Base-by-base conservation (phyloP, 2,329 filamentous ascomycete species). In the Pseudopyricularia cyperi region DNA sequence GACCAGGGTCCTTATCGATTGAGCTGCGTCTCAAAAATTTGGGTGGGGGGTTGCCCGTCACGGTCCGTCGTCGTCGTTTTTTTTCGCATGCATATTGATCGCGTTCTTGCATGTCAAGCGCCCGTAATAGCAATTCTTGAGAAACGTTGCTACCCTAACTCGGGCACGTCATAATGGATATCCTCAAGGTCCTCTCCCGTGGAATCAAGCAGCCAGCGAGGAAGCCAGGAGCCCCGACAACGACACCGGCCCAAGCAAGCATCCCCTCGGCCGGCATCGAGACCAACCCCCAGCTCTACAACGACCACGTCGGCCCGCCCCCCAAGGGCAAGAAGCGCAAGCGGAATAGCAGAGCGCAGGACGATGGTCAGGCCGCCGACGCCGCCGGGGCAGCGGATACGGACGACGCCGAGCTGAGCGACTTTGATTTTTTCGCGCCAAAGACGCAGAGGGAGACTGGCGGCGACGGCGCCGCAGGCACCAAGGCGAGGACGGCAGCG, bases 111-210 rank as follows among this genome's bases (percentile, higher is more conserved):
- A 19, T n/a, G 22, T 42, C 17, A 22, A 42, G 37, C n/a, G 7
- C 14, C 37, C n/a, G 37, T 11, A 22, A 12, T 11, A 42, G n/a
- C n/a, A n/a, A n/a, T n/a, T n/a, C n/a, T n/a, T n/a, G 37, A 42
- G 22, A 42, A 42, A 22, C 5, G 8, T 42, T 42, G 37, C 37
- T 3, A n/a, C 17, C 22, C 7, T 6, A 5, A 42, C 37, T 42
- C 17, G 9, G 2, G 37, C 14, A 19, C 9, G n/a, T 22, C 7
- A 50, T 22, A 28, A 87, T 87, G 83, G 84, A 89, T 67, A 81
- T 88, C 52, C 72, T 88, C 61, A 87, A 82, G 61, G 70, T 89
- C 32, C 71, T 89, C 54, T 87, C 85, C 34, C 76, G 85, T 50
- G 83, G 83, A 53, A 81, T 80, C 3, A 87, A 85, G 55, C 72